Base-by-base conservation (phyloP, 345 rosid species). In the Murraya koenigii region DNA sequence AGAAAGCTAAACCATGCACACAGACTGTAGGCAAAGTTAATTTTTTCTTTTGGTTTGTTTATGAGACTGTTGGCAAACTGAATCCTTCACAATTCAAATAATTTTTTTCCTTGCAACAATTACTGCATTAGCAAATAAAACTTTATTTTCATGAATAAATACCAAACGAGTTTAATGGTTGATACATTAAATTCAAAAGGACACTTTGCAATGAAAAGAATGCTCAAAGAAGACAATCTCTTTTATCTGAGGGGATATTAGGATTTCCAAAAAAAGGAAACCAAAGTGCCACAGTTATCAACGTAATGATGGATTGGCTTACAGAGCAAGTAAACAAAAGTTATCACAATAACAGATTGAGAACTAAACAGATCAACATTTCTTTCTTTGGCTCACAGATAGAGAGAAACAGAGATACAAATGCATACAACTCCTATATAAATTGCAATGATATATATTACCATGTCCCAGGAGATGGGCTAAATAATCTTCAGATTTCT, bases 391-490 rank as follows among this genome's bases (percentile, higher is more conserved):
- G 15, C 36, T 41, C 75, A 13, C 33, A 36, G 14, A 15, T 14
- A 8, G 20, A 60, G 20, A 60, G 8, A 39, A 14, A 54, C 2
- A 33, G 5, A 59, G 10, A 55, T 55, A 28, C 47, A 55, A 41
- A 52, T 71, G 9, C n/a, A 8, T 5, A 61, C 20, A 61, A 23
- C 36, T 54, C 47, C 47, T 54, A 20, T 30, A 5, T 52, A 10
- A 4, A 52, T 55, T 30, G 9, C n/a, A 71, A 52, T 25, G 28
- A 49, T 7, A 80, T 75, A 72, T 72, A 83, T 75, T 85, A 95
- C 99, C 97, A 83, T 96, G 99, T 74, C 99, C 99, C 64, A 96
- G 72, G 41, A 96, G 90, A 84, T 94, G 99, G 67, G 99, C 94
- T 75, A 96, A 84, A 86, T 96, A 96, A 83, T 92, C 98, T 86